Percentiles rank a stretch among this genome's conserved stretches.
phyloP scores from a whole-genome alignment of 805 yeast genomes.

The Lachancea cidri region DNA sequence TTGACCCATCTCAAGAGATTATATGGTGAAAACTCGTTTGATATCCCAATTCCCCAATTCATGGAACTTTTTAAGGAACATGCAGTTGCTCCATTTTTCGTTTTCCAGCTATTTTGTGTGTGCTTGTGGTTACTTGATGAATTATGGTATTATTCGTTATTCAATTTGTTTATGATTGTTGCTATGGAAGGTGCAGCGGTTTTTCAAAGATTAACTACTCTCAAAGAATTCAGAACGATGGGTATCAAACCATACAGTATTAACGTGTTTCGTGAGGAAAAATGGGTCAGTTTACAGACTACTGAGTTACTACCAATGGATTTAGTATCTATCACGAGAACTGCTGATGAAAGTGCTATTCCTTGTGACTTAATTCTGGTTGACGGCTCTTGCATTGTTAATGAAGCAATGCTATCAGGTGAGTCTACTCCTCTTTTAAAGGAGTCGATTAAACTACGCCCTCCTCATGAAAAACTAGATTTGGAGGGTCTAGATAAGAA shows the following conservation, averaged over 20 bases:
- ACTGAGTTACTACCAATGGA: conserved; percentile 87
- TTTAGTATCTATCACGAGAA: conserved; percentile 78
- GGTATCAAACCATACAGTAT: conserved; percentile 88
- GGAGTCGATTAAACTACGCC: conserved; percentile 84
- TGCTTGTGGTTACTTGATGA: conserved; percentile 96
- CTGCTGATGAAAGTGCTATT: conserved; percentile 84
- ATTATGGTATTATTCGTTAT: conserved; percentile 91
- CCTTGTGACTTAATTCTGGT: conserved; percentile 88
- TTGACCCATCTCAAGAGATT: conserved; percentile 45
- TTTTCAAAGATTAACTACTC: conserved; percentile 89
- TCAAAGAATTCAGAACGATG: conserved; percentile 95
- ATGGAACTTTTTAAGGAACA: conserved; percentile 90
- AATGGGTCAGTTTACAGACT: conserved; percentile 69
- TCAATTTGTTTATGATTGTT: conserved; percentile 86
- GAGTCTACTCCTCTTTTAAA: conserved; percentile 95
- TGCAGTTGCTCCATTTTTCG: conserved; percentile 97
- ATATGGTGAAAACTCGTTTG: conserved; percentile 85
- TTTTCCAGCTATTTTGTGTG: conserved; percentile 92
- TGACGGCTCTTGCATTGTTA: conserved; percentile 91
- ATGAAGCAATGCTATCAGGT: conserved; percentile 98
- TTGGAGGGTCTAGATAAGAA: conserved; percentile 84
- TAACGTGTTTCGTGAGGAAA: conserved; percentile 60
- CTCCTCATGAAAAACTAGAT: conserved; percentile 59
- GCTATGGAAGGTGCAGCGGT: conserved; percentile 93
- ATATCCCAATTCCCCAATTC: conserved; percentile 92